A percentile compares a stretch with the other conserved stretches of the same genome.
These are phyloP conservation scores for Saccharomycodes ludwigii DNA, from an alignment of 805 yeast species.

Conservation along the genomic window DNA sequence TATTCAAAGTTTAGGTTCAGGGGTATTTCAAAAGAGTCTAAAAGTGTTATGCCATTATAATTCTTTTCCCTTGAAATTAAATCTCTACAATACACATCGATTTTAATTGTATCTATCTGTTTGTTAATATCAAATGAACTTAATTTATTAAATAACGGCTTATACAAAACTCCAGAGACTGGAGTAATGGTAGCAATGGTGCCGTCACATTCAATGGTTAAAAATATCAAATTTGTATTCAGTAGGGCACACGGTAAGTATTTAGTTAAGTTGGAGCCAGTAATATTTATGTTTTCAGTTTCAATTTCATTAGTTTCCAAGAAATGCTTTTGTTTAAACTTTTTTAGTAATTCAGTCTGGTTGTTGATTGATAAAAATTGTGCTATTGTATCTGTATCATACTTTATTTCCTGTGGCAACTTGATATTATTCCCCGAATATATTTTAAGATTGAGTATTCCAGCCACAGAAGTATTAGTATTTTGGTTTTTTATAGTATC, in stretches of 20 bases:
- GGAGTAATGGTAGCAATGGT: constrained; percentile 84
- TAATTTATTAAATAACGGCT: constrained; percentile 77
- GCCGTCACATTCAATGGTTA: constrained; percentile 89
- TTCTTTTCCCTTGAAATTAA: constrained; percentile 35
- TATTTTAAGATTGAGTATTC: constrained; percentile 64
- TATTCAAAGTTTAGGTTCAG: constrained; percentile 38
- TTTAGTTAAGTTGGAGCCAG: constrained; percentile 43
- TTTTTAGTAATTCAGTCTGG: constrained; percentile 16
- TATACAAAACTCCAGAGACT: constrained; percentile 61
- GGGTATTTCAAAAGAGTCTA: constrained; percentile 58
- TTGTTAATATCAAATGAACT: constrained; percentile 80
- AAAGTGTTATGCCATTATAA: constrained; percentile 48
- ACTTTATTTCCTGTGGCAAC: constrained; percentile 57
- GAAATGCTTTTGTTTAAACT: constrained; percentile 22
- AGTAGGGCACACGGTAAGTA: too few species aligned
- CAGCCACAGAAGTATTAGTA: constrained; percentile 40
- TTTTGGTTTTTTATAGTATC: too few species aligned
- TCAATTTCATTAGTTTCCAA: constrained; percentile 20
- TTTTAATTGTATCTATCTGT: constrained; percentile 43
- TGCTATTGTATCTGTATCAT: constrained; percentile 25
- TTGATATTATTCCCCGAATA: constrained; percentile 54
- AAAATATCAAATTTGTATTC: constrained; percentile 63
- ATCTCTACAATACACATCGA: constrained; percentile 68
- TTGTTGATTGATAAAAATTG: background rate
- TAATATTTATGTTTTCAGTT: constrained; percentile 42